Conservation (phyloP, 257 asterid genomes). For the Parsonsia alboflavescens region DNA sequence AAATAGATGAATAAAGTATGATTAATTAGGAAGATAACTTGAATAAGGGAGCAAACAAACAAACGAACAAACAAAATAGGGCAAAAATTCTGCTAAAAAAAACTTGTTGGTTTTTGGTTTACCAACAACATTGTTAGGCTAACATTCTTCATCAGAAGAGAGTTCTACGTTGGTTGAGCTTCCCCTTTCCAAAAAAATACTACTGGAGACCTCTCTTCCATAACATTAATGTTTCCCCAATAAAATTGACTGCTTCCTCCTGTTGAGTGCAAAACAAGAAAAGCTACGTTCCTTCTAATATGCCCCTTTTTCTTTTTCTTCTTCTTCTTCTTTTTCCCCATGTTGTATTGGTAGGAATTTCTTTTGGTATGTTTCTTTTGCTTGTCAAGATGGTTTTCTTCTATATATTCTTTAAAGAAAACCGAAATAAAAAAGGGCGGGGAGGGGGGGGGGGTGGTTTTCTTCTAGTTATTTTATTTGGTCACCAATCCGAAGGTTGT, state of each 20-base stretch:
- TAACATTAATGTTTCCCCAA: neutral
- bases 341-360: neutral
- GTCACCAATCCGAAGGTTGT: neutral
- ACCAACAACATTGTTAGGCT: constrained; percentile 38
- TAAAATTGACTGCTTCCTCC: neutral
- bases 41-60: too few relatives aligned
- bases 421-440: too few relatives aligned
- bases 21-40: too few relatives aligned
- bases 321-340: neutral
- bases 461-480: neutral
- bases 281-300: neutral
- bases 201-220: neutral
- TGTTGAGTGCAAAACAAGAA: constrained; percentile 7
- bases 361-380: neutral
- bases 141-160: constrained; percentile 32
- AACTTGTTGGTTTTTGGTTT: too few relatives aligned
- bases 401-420: too few relatives aligned
- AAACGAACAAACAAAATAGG: too few relatives aligned
- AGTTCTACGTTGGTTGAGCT: constrained; percentile 44
- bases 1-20: too few relatives aligned
- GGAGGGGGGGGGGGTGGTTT: too few relatives aligned
- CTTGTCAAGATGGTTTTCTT: constrained; percentile 2
- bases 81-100: too few relatives aligned
- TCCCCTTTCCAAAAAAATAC: constrained; percentile 27
- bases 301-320: too few relatives aligned